Evolutionary conservation across 2,329 filamentous ascomycete species (phyloP), one percentile per base, ranked within the genome.

Genomic region (Aspergillus piperis): DNA sequence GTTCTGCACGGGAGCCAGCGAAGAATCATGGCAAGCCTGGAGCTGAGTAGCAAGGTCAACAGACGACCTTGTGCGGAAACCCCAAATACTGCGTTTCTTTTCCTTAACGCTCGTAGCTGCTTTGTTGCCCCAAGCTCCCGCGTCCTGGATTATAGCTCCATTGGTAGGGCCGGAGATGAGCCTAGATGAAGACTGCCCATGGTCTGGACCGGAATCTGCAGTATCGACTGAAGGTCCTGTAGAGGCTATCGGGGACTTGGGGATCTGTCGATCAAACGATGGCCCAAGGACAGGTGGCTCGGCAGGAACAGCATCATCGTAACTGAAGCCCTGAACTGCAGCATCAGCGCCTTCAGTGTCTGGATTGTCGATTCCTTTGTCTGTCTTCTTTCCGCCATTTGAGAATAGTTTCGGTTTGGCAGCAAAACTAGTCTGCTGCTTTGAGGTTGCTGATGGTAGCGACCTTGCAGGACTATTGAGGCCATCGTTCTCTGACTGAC

Each of bases 101-200:
- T 96, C 95, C 71, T 95, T 93, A 32, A 91, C 88, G 39, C 75
- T 76, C 11, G 79, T 80, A n/a, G 71, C 68, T 8, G 84, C 74
- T 75, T 88, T 95, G 74, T 90, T 91, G n/a, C 92, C 92, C 92
- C 93, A 96, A 5, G 86, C 83, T n/a, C 88, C 85, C 15, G 87
- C 84, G 73, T 97, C 90, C 25, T 93, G 88, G 64, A 98, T 96
- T 17, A 92, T 83, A 52, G 91, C 86, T 15, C 90, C 88, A 72
- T 97, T 95, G 60, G 88, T 93, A 1, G 94, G 93, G 1, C 83
- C 91, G 1, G 94, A 97, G 55, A 97, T 97, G n/a, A 76, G 68
- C 65, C 82, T 84, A 56, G 72, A 75, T 19, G 70, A 70, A 55
- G 58, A 64, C 56, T 59, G 68, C 55, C 53, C 67, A 23, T 72